phyloP scores from a whole-genome alignment of 192 early-diverging fungal genomes.

The Spinellus fusiger region DNA sequence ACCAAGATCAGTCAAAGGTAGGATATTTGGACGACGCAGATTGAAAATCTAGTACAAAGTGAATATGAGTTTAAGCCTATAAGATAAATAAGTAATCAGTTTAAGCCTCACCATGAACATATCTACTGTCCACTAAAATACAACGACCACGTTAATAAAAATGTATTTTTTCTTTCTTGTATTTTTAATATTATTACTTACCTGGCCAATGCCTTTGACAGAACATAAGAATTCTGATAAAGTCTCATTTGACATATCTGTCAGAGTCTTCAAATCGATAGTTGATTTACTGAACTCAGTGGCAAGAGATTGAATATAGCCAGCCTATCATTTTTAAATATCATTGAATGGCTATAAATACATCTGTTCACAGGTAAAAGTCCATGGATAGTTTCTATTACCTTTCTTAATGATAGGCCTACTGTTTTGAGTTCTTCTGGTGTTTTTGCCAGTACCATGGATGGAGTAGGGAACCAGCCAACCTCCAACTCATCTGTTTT shows the following conservation, averaged over 20 bases:
- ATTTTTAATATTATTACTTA: constrained; percentile 11
- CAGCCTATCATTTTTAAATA: constrained; percentile 42
- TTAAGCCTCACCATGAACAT: constrained; percentile 46
- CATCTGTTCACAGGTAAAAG: constrained; percentile 28
- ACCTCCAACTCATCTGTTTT: constrained; percentile 1
- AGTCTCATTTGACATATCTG: constrained; percentile 48
- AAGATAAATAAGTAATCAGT: background rate
- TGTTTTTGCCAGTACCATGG: constrained; percentile 29
- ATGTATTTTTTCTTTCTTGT: background rate
- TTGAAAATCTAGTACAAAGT: constrained; percentile 53
- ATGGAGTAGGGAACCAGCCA: constrained; percentile 48
- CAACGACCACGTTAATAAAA: background rate
- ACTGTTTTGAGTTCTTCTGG: constrained; percentile 24
- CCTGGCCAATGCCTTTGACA: constrained; percentile 61
- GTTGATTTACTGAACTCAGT: constrained; percentile 46
- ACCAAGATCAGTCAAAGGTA: constrained; percentile 58
- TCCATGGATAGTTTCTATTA: constrained; percentile 8
- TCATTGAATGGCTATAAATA: constrained; percentile 11
- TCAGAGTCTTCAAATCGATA: constrained; percentile 40
- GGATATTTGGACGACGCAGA: constrained; percentile 59
- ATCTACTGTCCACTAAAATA: constrained; percentile 54
- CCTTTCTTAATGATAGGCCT: constrained; percentile 45
- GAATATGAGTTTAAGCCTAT: background rate
- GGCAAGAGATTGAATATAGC: constrained; percentile 63
- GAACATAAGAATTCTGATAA: constrained; percentile 45